Conservation (phyloP, 805 yeast species). For the Huiozyma sinensis region DNA sequence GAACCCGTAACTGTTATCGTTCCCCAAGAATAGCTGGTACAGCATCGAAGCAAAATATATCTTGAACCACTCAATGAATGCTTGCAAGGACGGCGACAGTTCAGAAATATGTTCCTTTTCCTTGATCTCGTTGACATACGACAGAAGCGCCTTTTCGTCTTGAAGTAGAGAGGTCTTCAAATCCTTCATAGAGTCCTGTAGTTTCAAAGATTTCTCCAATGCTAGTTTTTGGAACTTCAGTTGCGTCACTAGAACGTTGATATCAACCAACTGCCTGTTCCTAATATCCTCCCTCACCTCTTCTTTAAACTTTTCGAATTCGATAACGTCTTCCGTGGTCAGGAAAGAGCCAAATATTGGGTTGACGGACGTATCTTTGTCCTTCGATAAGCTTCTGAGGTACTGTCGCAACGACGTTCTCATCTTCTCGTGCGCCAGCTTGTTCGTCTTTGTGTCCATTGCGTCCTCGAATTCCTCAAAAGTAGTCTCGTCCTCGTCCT, state of each 20-base stretch:
- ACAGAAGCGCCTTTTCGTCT: slow-evolving; percentile 43
- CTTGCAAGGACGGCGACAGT: slow-evolving; percentile 53
- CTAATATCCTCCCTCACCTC: slow-evolving; percentile 37
- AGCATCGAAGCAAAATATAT: slow-evolving; percentile 77
- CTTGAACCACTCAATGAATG: slow-evolving; percentile 73
- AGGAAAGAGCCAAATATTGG: slow-evolving; percentile 45
- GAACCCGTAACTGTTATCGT: slow-evolving; percentile 70
- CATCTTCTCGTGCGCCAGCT: slow-evolving; percentile 60
- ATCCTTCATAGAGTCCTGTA: slow-evolving; percentile 47
- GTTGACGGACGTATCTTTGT: slow-evolving; percentile 46
- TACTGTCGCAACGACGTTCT: slow-evolving; percentile 72
- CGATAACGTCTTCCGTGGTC: slow-evolving; percentile 25
- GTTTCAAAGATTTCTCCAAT: slow-evolving; percentile 40
- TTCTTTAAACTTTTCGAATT: slow-evolving; percentile 11
- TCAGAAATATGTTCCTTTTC: slow-evolving; percentile 40
- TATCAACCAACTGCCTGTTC: slow-evolving; percentile 51
- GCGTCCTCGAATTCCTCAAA: slow-evolving; percentile 20
- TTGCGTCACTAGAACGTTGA: slow-evolving; percentile 50
- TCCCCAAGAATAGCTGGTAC: slow-evolving; percentile 69
- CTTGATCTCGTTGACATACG: slow-evolving; percentile 59
- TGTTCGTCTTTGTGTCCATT: slow-evolving; percentile 11
- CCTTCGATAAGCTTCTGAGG: slow-evolving; percentile 40
- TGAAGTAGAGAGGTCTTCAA: slow-evolving; percentile 46
- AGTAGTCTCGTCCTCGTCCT: slow-evolving; percentile 7
- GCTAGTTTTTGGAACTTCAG: slow-evolving; percentile 64